Conservation (phyloP, 108 stramenopile species). For the Nitzschia putrida region DNA sequence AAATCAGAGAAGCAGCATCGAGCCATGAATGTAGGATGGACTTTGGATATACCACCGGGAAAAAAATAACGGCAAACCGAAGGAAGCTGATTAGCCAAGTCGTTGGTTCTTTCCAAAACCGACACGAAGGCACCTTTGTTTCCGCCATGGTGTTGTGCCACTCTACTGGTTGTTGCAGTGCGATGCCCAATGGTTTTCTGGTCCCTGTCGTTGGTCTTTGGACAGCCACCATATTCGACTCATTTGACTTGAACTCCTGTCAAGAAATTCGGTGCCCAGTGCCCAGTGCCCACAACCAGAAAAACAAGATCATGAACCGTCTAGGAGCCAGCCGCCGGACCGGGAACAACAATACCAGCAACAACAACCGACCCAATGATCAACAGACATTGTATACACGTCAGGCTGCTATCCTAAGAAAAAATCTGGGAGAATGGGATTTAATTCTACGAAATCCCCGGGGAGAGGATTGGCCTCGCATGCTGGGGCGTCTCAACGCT, state of each 20-base stretch:
- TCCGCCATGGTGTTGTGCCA: not conserved
- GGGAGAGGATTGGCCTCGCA: slow-evolving; percentile 86
- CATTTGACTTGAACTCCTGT: no score
- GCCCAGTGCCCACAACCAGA: not conserved
- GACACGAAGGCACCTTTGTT: not conserved
- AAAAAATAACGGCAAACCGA: slow-evolving; percentile 20
- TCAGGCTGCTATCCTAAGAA: slow-evolving; percentile 75
- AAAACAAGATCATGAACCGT: slow-evolving; percentile 3
- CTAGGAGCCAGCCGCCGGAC: not conserved
- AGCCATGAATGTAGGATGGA: not conserved
- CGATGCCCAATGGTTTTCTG: no score
- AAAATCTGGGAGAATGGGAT: slow-evolving; percentile 83
- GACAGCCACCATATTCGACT: not conserved
- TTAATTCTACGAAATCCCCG: slow-evolving; percentile 52
- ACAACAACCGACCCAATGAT: slow-evolving; percentile 4
- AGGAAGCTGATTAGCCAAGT: slow-evolving; percentile 25
- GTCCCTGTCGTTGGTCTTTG: no score
- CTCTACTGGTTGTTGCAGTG: no score
- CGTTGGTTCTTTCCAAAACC: slow-evolving; percentile 15
- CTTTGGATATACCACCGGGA: not conserved
- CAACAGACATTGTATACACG: slow-evolving; percentile 66
- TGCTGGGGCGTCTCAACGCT: slow-evolving; percentile 82
- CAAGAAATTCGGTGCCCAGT: no score
- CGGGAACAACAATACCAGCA: not conserved
- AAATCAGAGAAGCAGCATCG: slow-evolving; percentile 4